These are phyloP conservation scores for Mycena polygramma DNA, from an alignment of 768 basidiomycete species.

Conservation along the genomic window DNA sequence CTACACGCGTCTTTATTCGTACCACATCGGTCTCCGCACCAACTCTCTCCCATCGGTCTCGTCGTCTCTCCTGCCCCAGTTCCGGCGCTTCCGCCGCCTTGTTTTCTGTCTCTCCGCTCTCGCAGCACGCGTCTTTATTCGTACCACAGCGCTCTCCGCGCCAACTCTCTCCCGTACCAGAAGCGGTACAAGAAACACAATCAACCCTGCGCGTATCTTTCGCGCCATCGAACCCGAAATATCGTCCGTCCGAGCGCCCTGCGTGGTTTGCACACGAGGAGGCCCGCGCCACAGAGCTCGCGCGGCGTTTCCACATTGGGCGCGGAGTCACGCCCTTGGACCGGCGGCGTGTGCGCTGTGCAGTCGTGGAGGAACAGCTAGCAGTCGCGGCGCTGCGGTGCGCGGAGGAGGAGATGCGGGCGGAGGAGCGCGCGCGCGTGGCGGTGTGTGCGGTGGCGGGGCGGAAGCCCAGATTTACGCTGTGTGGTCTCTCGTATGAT, in stretches of 20 bases:
- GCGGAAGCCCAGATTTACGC: background rate
- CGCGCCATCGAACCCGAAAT: background rate
- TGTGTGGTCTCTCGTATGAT: background rate
- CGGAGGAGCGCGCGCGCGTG: background rate
- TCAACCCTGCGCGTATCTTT: background rate
- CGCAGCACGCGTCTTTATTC: too few species aligned
- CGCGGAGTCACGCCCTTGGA: background rate
- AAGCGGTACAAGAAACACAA: background rate
- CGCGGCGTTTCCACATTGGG: constrained; percentile 2
- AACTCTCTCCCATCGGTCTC: too few species aligned
- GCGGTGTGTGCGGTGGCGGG: background rate
- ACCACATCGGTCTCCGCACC: too few species aligned
- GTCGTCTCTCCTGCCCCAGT: too few species aligned
- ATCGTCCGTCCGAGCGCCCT: background rate
- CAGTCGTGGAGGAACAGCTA: background rate
- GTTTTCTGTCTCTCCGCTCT: too few species aligned
- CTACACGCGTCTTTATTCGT: too few species aligned
- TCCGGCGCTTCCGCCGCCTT: too few species aligned
- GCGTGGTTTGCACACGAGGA: constrained; percentile 12
- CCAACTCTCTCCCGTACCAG: background rate
- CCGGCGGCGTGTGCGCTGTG: background rate
- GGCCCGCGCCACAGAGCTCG: background rate
- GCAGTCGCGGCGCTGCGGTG: too few species aligned
- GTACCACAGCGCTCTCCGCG: too few species aligned
- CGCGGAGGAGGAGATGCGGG: background rate